Evolutionary conservation across 495 filamentous ascomycete species (phyloP).

Genomic region (Aspergillus conjunctus): DNA sequence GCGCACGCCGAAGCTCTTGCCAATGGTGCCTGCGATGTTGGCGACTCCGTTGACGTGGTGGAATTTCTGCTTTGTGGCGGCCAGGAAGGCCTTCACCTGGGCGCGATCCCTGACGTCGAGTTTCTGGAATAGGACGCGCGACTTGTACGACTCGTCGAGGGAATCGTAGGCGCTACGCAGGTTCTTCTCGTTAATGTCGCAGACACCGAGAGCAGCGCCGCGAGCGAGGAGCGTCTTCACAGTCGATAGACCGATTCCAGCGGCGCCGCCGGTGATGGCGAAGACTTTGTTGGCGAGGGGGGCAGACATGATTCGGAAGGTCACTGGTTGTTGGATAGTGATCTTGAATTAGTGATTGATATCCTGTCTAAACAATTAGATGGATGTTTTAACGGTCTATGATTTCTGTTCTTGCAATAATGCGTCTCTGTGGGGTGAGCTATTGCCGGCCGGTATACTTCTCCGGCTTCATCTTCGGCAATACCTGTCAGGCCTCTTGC

Average conservation of each 20-base stretch:
- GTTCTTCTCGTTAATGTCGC: background rate
- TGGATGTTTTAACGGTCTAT: too few species aligned
- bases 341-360: too few species aligned
- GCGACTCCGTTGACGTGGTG: constrained; percentile 27
- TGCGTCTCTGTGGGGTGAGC: too few species aligned
- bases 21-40: constrained; percentile 24
- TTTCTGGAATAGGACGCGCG: background rate
- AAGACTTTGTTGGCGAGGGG: constrained; percentile 15
- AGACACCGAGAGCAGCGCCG: constrained; percentile 25
- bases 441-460: too few species aligned
- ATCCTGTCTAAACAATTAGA: too few species aligned
- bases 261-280: constrained; percentile 31
- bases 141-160: background rate
- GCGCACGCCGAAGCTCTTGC: constrained; percentile 15
- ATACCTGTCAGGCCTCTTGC: too few species aligned
- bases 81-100: constrained; percentile 25
- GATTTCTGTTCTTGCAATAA: too few species aligned
- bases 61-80: constrained; percentile 25
- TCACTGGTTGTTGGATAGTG: too few species aligned
- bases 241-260: constrained; percentile 32
- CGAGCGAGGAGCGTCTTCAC: constrained; percentile 24
- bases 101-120: constrained; percentile 18
- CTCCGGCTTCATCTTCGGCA: background rate
- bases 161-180: background rate
- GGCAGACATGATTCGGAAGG: background rate